These are phyloP conservation scores for Phlebopus sp. DNA, from an alignment of 1,284 basidiomycete genomes.

Conservation along the genomic window DNA sequence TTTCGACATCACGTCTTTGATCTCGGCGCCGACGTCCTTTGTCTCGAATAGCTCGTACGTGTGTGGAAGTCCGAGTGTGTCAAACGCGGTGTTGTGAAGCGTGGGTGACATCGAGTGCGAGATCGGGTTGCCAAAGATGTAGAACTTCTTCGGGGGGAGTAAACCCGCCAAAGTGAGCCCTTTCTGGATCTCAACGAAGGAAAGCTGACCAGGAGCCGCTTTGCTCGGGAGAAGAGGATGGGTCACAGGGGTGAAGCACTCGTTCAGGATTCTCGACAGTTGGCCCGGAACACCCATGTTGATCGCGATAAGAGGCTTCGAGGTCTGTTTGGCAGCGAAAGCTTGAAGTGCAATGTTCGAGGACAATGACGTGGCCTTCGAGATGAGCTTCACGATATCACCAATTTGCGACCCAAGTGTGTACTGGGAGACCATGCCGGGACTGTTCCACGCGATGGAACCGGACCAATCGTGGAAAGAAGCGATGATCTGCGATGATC, in stretches of 20 bases:
- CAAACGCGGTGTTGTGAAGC: conserved; percentile 90
- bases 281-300: conserved; percentile 93
- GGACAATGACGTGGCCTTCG: conserved; percentile 71
- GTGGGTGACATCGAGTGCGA: conserved; percentile 88
- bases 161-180: conserved; percentile 82
- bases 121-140: conserved; percentile 89
- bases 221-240: conserved; percentile 81
- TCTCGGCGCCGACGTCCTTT: conserved; percentile 57
- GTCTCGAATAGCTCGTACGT: conserved; percentile 81
- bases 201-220: conserved; percentile 92
- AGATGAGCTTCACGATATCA: conserved; percentile 92
- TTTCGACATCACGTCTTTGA: conserved; percentile 61
- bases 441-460: conserved; percentile 77
- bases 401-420: conserved; percentile 64
- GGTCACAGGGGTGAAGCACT: conserved; percentile 85
- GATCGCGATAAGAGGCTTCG: conserved; percentile 88
- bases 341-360: conserved; percentile 82
- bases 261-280: conserved; percentile 86
- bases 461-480: conserved; percentile 96
- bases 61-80: conserved; percentile 80
- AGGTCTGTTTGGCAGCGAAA: conserved; percentile 57
- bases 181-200: conserved; percentile 82
- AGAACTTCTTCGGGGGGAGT: conserved; percentile 71
- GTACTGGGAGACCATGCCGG: conserved; percentile 69
- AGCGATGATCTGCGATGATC: conserved; percentile 79